phyloP scores from a whole-genome alignment of 352 stramenopile species.

The Pythium folliculosum region DNA sequence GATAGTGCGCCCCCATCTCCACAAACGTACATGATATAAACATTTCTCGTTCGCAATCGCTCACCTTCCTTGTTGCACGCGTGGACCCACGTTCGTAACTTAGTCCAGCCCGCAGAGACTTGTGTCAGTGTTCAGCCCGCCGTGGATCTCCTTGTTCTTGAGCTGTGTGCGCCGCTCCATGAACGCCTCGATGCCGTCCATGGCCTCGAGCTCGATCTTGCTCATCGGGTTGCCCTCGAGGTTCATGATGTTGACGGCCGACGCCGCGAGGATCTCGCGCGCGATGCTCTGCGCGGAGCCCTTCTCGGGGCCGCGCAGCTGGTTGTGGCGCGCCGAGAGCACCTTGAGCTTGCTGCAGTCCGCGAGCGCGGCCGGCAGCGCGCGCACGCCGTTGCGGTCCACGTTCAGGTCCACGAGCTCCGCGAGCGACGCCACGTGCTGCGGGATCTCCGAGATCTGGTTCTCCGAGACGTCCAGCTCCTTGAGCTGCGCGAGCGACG shows the following conservation, averaged over 20 bases:
- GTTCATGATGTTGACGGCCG: conserved; percentile 80
- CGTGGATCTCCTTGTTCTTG: conserved; percentile 89
- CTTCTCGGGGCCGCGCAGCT: conserved; percentile 32
- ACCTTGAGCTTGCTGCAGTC: conserved; percentile 71
- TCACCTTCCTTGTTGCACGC: too few relatives aligned
- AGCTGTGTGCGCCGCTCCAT: conserved; percentile 69
- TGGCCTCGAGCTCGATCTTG: conserved; percentile 74
- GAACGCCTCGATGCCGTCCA: conserved; percentile 80
- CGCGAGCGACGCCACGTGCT: conserved; percentile 42
- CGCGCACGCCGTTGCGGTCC: conserved; percentile 56
- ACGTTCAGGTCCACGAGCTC: conserved; percentile 71
- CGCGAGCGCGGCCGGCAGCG: conserved; percentile 50
- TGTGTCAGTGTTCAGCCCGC: conserved; percentile 71
- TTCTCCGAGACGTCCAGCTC: conserved; percentile 79
- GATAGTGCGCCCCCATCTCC: neutral
- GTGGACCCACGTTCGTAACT: neutral
- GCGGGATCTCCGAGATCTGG: conserved; percentile 41
- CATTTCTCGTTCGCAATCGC: neutral
- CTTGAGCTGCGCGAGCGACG: conserved; percentile 52
- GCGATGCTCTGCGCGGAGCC: conserved; percentile 53
- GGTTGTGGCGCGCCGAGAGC: conserved; percentile 66
- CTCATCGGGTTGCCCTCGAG: conserved; percentile 79
- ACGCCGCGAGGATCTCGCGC: conserved; percentile 50
- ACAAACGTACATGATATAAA: conserved; percentile 3
- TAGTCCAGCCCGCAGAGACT: conserved; percentile 83